These are phyloP conservation scores for Strobilomyces dryophilus DNA, from an alignment of 768 basidiomycete species.

Conservation along the genomic window DNA sequence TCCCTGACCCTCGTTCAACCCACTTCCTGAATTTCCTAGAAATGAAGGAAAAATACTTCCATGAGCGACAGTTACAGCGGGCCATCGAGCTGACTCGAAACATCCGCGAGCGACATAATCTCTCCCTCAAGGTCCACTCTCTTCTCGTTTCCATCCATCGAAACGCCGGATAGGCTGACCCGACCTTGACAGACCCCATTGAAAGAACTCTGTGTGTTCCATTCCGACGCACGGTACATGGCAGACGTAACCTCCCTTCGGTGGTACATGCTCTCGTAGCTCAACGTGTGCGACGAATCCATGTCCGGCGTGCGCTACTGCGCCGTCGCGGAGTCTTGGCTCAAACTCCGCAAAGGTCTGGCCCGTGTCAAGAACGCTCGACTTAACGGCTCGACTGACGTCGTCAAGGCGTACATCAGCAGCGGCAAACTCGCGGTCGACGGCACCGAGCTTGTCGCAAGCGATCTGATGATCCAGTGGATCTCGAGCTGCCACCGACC, in stretches of 20 bases:
- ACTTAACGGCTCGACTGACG: slow-evolving; percentile 75
- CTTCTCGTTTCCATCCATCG: not conserved
- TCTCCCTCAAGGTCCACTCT: slow-evolving; percentile 77
- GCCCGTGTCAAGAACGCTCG: slow-evolving; percentile 85
- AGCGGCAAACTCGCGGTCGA: slow-evolving; percentile 80
- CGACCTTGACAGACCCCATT: slow-evolving; percentile 71
- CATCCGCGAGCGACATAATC: too few species aligned
- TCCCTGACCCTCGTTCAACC: too few species aligned
- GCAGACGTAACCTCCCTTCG: slow-evolving; percentile 81
- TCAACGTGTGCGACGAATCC: slow-evolving; percentile 91
- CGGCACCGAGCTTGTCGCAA: slow-evolving; percentile 83
- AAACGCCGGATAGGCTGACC: slow-evolving; percentile 1
- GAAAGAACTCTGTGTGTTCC: slow-evolving; percentile 91
- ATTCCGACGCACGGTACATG: slow-evolving; percentile 78
- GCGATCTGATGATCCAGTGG: slow-evolving; percentile 89
- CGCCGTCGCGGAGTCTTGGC: slow-evolving; percentile 90
- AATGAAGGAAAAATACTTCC: slow-evolving; percentile 92
- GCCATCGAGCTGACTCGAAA: slow-evolving; percentile 90
- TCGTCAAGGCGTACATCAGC: slow-evolving; percentile 69
- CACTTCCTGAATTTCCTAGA: slow-evolving; percentile 95
- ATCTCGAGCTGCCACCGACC: slow-evolving; percentile 70
- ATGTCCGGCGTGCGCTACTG: slow-evolving; percentile 86
- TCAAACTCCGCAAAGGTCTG: slow-evolving; percentile 90
- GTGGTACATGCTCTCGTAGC: slow-evolving; percentile 87
- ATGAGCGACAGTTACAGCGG: slow-evolving; percentile 90